Conservation (phyloP, 495 filamentous ascomycete genomes). For the Xylaria bambusicola region DNA sequence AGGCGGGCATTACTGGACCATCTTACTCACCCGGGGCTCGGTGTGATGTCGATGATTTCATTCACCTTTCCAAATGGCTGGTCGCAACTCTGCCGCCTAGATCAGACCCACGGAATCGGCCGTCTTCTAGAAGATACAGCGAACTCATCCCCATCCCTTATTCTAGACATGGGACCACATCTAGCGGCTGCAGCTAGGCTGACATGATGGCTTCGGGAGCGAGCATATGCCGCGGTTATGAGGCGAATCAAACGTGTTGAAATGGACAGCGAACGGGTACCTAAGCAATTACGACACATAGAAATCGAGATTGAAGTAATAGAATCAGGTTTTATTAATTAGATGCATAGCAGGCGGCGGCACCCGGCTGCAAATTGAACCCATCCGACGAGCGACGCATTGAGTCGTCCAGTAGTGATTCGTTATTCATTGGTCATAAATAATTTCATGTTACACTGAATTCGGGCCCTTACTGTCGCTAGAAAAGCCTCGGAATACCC, state of each 20-base stretch:
- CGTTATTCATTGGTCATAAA: slow-evolving; percentile 13
- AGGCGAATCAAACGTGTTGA: slow-evolving; percentile 11
- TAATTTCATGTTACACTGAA: slow-evolving; percentile 12
- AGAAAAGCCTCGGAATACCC: slow-evolving; percentile 19
- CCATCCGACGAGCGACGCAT: slow-evolving; percentile 5
- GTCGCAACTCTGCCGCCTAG: neutral
- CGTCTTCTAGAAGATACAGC: slow-evolving; percentile 12
- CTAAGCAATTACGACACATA: slow-evolving; percentile 8
- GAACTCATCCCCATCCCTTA: neutral
- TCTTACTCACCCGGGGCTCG: slow-evolving; percentile 11
- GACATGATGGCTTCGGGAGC: slow-evolving; percentile 2
- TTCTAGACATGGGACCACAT: neutral
- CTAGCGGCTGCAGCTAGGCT: slow-evolving; percentile 4
- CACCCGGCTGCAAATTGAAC: slow-evolving; percentile 17
- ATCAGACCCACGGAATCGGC: neutral
- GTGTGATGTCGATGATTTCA: slow-evolving; percentile 1
- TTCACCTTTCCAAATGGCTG: slow-evolving; percentile 1
- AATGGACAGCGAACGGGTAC: slow-evolving; percentile 1
- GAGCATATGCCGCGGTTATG: slow-evolving; percentile 8
- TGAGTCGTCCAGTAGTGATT: neutral
- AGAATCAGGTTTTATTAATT: slow-evolving; percentile 16
- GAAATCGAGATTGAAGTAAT: slow-evolving; percentile 15
- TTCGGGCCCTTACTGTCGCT: neutral
- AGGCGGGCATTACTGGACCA: slow-evolving; percentile 1
- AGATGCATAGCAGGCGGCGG: slow-evolving; percentile 11